Evolutionary conservation across 306 rosid genomes (phyloP), one percentile per base, ranked within the genome.

Genomic region (Canavalia ensiformis): DNA sequence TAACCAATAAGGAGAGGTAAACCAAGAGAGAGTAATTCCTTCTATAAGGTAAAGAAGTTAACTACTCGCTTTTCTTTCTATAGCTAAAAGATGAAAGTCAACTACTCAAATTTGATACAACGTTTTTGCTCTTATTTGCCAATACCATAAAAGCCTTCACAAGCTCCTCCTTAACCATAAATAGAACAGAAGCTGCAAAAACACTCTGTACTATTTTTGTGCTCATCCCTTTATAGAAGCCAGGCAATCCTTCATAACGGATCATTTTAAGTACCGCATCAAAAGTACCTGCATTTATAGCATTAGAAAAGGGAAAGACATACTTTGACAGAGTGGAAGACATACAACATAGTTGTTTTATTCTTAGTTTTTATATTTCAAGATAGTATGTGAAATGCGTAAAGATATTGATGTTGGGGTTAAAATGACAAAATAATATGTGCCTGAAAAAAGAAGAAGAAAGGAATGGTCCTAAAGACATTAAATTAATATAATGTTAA

Each of bases 201-300:
- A 91, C 97, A 82, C 97, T 91, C 68, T 93, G 97, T 8, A 88
- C 94, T 50, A 91, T 93, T 86, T 93, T 93, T 57, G 94, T 93
- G 83, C 96, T 90, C 97, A 93, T 93, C 45, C 97, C 97, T 84
- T 88, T 88, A 78, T 91, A 93, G 86, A 93, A 91, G 37, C 91
- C 89, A 8, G 84, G 83, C 42, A 93, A 72, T 30, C 97, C 97
- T 86, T 93, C 97, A n/a, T 90, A 84, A 37, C 84, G 87, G 79
- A 91, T 90, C 91, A 93, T 91, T 89, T 93, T 93, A 49, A 85
- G 68, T 58, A 91, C 86, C 4, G 96, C 97, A 83, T 93, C 97
- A 69, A 88, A 62, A 63, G 94, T 93, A 71, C 94, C 96, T 93
- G 87, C 52, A 66, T 59, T 33, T 25, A 34, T 63, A 79, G 39